These are phyloP conservation scores for Mycena belliarum DNA, from an alignment of 768 basidiomycete species.

Conservation along the genomic window DNA sequence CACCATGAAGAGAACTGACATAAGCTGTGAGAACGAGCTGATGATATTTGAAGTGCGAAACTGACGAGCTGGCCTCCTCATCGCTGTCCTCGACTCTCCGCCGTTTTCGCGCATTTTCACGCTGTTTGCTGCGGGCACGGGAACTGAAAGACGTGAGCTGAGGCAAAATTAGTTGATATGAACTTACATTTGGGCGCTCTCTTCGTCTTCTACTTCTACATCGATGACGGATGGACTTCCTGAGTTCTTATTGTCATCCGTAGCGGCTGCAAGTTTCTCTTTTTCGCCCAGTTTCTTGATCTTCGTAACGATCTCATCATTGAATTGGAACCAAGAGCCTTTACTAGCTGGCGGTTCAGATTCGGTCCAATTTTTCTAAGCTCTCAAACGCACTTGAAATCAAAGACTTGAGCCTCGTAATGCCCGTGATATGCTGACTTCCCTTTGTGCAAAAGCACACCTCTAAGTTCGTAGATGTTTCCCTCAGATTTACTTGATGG, in stretches of 20 bases:
- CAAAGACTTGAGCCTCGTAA: slow-evolving; percentile 85
- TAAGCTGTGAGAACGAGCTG: not conserved
- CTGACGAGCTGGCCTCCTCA: slow-evolving; percentile 41
- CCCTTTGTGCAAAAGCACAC: slow-evolving; percentile 87
- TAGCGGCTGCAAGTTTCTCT: slow-evolving; percentile 20
- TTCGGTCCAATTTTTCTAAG: not conserved
- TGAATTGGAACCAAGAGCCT: slow-evolving; percentile 86
- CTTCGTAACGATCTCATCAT: slow-evolving; percentile 81
- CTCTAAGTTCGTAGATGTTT: slow-evolving; percentile 77
- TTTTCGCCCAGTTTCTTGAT: slow-evolving; percentile 57
- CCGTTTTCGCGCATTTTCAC: slow-evolving; percentile 47
- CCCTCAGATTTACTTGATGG: slow-evolving; percentile 17
- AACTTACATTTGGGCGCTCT: slow-evolving; percentile 24
- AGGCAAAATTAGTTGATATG: not conserved
- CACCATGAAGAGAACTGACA: not conserved
- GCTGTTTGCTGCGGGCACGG: slow-evolving; percentile 35
- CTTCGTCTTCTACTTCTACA: slow-evolving; percentile 28
- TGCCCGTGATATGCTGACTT: slow-evolving; percentile 90
- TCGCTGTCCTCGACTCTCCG: slow-evolving; percentile 61
- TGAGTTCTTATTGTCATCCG: slow-evolving; percentile 15
- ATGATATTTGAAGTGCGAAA: not conserved
- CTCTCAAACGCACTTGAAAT: slow-evolving; percentile 53
- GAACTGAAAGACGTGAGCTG: not conserved
- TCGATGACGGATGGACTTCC: slow-evolving; percentile 28
- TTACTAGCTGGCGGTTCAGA: slow-evolving; percentile 41